Percentiles rank a stretch among this genome's conserved stretches.
Conservation (phyloP, 306 rosid genomes). For the Castanospermum australe region DNA sequence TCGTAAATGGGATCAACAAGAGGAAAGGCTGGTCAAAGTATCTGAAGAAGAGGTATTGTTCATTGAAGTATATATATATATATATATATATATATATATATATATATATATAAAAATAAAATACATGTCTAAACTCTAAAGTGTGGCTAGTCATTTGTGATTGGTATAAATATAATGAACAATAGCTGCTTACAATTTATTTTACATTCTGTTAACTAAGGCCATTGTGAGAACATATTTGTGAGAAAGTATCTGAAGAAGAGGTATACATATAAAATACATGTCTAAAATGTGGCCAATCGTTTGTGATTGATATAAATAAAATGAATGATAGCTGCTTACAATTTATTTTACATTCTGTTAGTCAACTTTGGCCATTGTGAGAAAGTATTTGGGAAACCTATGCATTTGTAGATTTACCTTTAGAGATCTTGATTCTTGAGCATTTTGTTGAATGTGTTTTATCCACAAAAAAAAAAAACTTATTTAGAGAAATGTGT, state of each 20-base stretch:
- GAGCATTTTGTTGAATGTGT: background rate
- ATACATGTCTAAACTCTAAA: too few relatives aligned
- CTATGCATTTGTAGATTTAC: conserved; percentile 2
- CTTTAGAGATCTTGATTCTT: background rate
- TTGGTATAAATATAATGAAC: too few relatives aligned
- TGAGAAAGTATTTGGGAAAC: conserved; percentile 6
- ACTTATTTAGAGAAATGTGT: background rate
- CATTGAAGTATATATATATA: too few relatives aligned
- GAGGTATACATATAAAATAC: conserved; percentile 50
- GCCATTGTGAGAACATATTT: too few relatives aligned
- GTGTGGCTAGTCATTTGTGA: too few relatives aligned
- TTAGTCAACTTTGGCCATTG: background rate
- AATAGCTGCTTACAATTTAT: too few relatives aligned
- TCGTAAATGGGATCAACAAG: conserved; percentile 74
- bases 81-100: too few relatives aligned
- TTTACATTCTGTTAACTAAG: too few relatives aligned
- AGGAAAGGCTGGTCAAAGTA: conserved; percentile 63
- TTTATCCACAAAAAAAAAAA: background rate
- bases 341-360: background rate
- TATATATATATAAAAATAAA: too few relatives aligned
- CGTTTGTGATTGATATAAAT: background rate
- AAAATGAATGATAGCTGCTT: background rate
- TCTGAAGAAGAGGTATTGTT: conserved; percentile 87
- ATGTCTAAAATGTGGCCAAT: background rate
- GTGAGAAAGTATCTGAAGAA: conserved; percentile 68